Conservation (phyloP, 805 yeast genomes). For the Candida sphagnicola region DNA sequence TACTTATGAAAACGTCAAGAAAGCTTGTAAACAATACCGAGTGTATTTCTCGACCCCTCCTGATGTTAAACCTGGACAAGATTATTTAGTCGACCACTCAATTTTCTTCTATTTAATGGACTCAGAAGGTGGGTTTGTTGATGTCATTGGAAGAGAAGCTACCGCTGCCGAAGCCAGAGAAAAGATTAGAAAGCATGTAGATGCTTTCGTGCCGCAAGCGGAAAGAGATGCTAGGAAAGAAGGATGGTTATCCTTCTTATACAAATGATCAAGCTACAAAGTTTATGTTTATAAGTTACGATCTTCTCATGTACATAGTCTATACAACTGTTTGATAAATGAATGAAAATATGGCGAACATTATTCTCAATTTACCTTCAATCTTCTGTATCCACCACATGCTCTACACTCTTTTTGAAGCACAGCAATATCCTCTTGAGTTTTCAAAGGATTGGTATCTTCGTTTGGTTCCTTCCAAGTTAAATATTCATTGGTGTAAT, state of each 20-base stretch:
- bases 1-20: conserved; percentile 76
- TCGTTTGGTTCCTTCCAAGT: conserved; percentile 49
- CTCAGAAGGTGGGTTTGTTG: conserved; percentile 94
- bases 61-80: conserved; percentile 91
- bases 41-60: conserved; percentile 98
- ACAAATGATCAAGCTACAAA: conserved; percentile 29
- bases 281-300: neutral
- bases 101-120: conserved; percentile 97
- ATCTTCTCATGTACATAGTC: conserved; percentile 2
- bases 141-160: conserved; percentile 89
- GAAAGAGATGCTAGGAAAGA: conserved; percentile 64
- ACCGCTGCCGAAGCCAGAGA: conserved; percentile 73
- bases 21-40: conserved; percentile 81
- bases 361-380: conserved; percentile 22
- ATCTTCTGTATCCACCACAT: conserved; percentile 47
- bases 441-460: conserved; percentile 30
- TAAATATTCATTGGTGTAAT: conserved; percentile 49
- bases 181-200: conserved; percentile 71
- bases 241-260: conserved; percentile 57
- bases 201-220: conserved; percentile 67
- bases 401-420: conserved; percentile 45
- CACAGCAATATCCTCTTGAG: conserved; percentile 43
- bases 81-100: conserved; percentile 94
- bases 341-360: too few relatives aligned
- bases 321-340: neutral